Evolutionary conservation across 208 protist genomes (phyloP).

Genomic region (Leishmania guyanensis): DNA sequence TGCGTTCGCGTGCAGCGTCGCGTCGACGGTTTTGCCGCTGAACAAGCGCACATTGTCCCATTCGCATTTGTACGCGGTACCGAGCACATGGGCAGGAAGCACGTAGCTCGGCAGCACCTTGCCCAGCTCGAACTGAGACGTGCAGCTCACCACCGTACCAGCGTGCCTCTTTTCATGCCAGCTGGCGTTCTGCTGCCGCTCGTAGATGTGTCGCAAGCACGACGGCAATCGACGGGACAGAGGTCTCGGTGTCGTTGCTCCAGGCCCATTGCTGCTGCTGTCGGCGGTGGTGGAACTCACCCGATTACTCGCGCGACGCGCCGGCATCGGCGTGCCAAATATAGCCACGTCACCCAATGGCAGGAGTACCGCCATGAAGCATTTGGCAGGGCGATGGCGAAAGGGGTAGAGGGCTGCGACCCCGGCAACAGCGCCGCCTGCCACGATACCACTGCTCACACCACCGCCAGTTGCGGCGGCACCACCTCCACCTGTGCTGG

Average conservation of each 20-base stretch:
- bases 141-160: constrained; percentile 6
- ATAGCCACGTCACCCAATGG: constrained; percentile 47
- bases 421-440: background rate
- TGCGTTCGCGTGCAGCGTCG: constrained; percentile 43
- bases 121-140: constrained; percentile 22
- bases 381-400: constrained; percentile 16
- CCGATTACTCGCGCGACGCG: background rate
- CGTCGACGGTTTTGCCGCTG: constrained; percentile 13
- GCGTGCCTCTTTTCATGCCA: background rate
- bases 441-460: background rate
- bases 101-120: constrained; percentile 34
- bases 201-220: background rate
- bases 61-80: constrained; percentile 28
- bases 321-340: constrained; percentile 33
- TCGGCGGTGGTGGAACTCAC: background rate
- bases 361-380: constrained; percentile 55
- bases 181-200: background rate
- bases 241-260: background rate
- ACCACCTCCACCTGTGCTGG: background rate
- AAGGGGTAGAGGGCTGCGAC: constrained; percentile 12
- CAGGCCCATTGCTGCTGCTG: background rate
- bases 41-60: constrained; percentile 40
- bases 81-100: constrained; percentile 26
- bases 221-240: background rate
- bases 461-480: background rate